Base-by-base conservation (phyloP, 2,329 filamentous ascomycete genomes). In the Apiospora aurea region DNA sequence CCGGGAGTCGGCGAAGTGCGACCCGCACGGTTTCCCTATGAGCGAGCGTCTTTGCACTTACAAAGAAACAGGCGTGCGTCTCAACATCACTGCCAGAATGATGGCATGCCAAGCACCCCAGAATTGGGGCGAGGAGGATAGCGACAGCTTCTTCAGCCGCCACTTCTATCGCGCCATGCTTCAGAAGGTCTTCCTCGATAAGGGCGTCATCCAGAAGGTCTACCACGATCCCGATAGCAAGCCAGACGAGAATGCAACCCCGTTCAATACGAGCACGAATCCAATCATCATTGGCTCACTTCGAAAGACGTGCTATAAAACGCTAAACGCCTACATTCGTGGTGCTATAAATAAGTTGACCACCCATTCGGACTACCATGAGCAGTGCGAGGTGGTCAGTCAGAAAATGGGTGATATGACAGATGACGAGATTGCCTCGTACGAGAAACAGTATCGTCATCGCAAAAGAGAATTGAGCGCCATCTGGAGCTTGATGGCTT, bases 71-170 rank as follows among this genome's bases (percentile, higher is more conserved):
- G 94, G 95, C 2, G 87, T 98, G 67, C 89, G 94, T 34, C 87
- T 98, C 72, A 98, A 99, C 82, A 97, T 98, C 79, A 99, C 96
- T 4, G 95, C 96, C 0, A 90, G 96, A 64, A 97, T 97, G 93
- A 98, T 98, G 96, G 96, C 96, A 2, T 95, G 97, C 69, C 96
- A 99, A 83, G 96, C 96, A 10, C 95, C 96, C 1, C 87, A 91
- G 73, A 99, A 99, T 84, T 99, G 96, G 96, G 93, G 93, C 2
- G 85, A 87, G 34, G 85, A 87, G 41, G 95, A 97, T 73, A 97
- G 94, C 80, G 92, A 95, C 69, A 87, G 86, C 10, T 99, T 98
- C 84, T 98, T 99, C 85, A 94, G 91, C 0, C 89, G 96, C 0
- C 96, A 99, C 81, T 97, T 96, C 82, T 99, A 93, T 85, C 93